Base-by-base conservation (phyloP, 1,284 basidiomycete species). In the Phellinidium pouzarii region DNA sequence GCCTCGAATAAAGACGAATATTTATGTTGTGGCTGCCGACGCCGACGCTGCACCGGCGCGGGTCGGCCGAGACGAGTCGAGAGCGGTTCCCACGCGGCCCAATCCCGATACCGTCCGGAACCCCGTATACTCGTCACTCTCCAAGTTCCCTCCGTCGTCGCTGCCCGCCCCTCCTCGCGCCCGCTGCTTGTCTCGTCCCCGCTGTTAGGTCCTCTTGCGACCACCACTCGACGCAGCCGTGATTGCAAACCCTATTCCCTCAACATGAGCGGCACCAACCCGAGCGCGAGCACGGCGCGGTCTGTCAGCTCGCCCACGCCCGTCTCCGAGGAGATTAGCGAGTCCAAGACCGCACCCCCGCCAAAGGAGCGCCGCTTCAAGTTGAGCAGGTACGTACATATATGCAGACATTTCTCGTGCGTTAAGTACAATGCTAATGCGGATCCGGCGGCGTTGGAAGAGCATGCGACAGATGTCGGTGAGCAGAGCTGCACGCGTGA, bases 391-490 rank as follows among this genome's bases (percentile, higher is more conserved):
- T 85, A 59, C 44, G 78, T 69, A 46, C 20, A 43, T 58, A 50
- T 44, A 52, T 46, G 23, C 56, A 38, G 5, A 43, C n/a, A 31
- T 40, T 34, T 8, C 17, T 37, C 17, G 7, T 20, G 29, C 7
- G 11, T 7, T 19, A 14, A n/a, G 14, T 17, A 36, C 25, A 20
- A 29, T 26, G 41, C 29, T 52, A 14, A 37, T 37, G 43, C 23
- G 29, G 42, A 40, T 17, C 8, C 27, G 37, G 19, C 22, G 27
- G 25, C 11, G 44, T 52, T 47, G 59, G 25, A 55, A 88, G 87
- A 65, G 87, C 87, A 56, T 90, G 87, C 72, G 87, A 90, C 75
- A 83, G 87, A 56, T 90, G 87, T 74, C 79, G 87, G 86, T 89
- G 69, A 76, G 84, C 64, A 52, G 29, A 19, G 26, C 17, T 38